Evolutionary conservation across 495 filamentous ascomycete genomes (phyloP).

Genomic region (Neurospora tetrasperma): DNA sequence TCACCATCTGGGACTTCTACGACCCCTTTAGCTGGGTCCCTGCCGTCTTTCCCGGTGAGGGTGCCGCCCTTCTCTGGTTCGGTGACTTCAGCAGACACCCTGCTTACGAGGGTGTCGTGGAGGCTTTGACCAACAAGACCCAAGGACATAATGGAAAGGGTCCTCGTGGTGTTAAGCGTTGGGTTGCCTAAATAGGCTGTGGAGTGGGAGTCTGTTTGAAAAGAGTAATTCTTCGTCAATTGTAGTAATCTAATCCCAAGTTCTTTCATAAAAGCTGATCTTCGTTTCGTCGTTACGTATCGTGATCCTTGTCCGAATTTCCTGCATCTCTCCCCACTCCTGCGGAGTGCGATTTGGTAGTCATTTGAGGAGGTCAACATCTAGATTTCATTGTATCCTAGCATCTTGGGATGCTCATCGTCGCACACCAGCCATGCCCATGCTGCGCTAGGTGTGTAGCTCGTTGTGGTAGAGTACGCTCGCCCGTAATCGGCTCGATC

Average conservation of each 20-base stretch:
- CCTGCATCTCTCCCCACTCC: not conserved
- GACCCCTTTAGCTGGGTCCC: constrained; percentile 53
- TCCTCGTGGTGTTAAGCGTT: not conserved
- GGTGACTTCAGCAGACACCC: constrained; percentile 47
- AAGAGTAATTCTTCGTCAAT: not conserved
- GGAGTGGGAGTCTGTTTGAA: not conserved
- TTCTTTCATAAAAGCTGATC: not conserved
- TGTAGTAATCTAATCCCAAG: not conserved
- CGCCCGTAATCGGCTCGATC: constrained; percentile 21
- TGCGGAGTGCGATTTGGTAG: not conserved
- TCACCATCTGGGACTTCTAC: constrained; percentile 57
- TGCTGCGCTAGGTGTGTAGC: constrained; percentile 18
- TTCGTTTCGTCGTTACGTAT: not conserved
- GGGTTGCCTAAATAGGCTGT: not conserved
- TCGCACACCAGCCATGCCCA: constrained; percentile 22
- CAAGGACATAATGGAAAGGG: not conserved
- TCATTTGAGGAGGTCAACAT: not conserved
- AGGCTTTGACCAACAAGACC: constrained; percentile 13
- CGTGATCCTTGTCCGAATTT: not conserved
- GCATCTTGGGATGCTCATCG: constrained; percentile 12
- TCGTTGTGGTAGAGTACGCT: constrained; percentile 16
- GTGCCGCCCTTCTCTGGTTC: constrained; percentile 42
- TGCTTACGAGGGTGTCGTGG: constrained; percentile 34
- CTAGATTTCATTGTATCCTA: constrained; percentile 22
- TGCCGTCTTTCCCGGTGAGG: constrained; percentile 41